Evolutionary conservation across 129 eudicot genomes (phyloP), one percentile per base, ranked within the genome.

Genomic region (Dittrichia graveolens): DNA sequence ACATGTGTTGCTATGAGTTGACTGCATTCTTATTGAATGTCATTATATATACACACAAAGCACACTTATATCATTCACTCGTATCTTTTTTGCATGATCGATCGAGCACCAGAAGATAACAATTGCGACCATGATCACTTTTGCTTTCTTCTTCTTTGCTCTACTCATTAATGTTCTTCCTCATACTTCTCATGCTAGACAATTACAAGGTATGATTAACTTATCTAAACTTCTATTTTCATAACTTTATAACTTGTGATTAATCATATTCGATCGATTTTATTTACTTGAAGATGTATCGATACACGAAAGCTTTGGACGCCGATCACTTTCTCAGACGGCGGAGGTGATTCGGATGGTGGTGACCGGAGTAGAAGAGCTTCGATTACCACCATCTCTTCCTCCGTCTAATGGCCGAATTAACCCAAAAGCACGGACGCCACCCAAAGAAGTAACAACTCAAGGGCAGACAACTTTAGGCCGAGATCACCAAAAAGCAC

Each of bases 131-230:
- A 37, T 60, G 43, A 24, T 24, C 31, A 60, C 10, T 4, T 60
- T 60, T 35, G 65, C 65, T 60, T 11, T 60, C 44, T 60, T 60
- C 65, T 60, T 60, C 19, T 7, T 39, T 3, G 31, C 31, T 24
- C 31, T 24, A 24, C 40, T 57, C 43, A 34, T 12, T 11, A n/a
- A n/a, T n/a, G 42, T 43, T 37, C 14, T 61, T 35, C 24, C 18
- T 12, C 45, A 45, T 35, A 8, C 45, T 61, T 39, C 12, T 6
- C 45, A 37, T 37, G 45, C 31, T 24, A 24, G 31, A 24, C 31
- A 24, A 24, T 24, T 24, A 24, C 45, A 5, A 5, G 45, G 19
- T 61, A 37, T 61, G 8, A 35, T 61, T 61, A 12, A 38, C 6
- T 8, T 9, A 35, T 18, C 44, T 35, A 38, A 6, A 2, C 1